phyloP scores from a whole-genome alignment of 192 early-diverging fungal species.

The Podila horticola region DNA sequence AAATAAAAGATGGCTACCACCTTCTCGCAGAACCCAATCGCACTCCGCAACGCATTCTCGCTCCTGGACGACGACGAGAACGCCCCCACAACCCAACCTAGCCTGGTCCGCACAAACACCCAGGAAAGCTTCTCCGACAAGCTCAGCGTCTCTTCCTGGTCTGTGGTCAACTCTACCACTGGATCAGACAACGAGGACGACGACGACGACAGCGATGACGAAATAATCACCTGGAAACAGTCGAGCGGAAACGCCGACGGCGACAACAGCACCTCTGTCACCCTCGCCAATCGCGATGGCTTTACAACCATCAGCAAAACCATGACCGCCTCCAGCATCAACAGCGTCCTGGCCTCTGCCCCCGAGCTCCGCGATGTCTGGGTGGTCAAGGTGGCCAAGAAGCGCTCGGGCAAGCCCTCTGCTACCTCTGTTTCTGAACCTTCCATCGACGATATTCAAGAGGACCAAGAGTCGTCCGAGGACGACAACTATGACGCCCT shows the following conservation, averaged over 20 bases:
- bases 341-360: not conserved
- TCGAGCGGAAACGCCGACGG: not conserved
- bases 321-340: not conserved
- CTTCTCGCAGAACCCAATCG: not conserved
- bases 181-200: not conserved
- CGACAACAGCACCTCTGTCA: not conserved
- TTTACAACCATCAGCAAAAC: slow-evolving; percentile 1
- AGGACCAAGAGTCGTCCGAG: slow-evolving; percentile 1
- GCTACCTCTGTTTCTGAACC: not conserved
- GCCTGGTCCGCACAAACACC: not conserved
- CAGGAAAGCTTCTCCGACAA: not conserved
- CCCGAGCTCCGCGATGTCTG: not conserved
- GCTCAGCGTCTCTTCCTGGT: not conserved
- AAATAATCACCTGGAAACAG: not conserved
- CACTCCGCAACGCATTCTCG: slow-evolving; percentile 1
- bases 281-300: not conserved
- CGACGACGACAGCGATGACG: not conserved
- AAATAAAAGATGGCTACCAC: not conserved
- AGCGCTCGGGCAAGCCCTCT: not conserved
- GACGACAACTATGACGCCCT: slow-evolving; percentile 9
- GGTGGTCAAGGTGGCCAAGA: slow-evolving; percentile 1
- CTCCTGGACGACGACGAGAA: not conserved
- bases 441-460: slow-evolving; percentile 11
- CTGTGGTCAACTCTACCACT: not conserved
- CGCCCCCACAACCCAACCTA: not conserved